A percentile compares a stretch with the other conserved stretches of the same genome.
Conservation (phyloP, 2,329 filamentous ascomycete genomes). For the Colletotrichum musicola region DNA sequence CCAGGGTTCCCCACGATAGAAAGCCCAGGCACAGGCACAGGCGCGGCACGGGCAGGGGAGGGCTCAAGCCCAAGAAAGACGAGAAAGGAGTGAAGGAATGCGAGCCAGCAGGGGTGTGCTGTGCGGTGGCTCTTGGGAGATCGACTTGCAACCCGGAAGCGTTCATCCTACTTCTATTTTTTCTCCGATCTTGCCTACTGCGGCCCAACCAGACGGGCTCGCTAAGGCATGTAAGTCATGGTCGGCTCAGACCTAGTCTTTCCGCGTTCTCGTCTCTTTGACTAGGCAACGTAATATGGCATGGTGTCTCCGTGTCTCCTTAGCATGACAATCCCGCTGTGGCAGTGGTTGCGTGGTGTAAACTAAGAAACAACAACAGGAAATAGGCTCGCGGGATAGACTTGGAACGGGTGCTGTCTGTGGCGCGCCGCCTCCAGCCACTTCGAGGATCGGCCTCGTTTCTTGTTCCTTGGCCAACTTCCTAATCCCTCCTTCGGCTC, state of each 20-base stretch:
- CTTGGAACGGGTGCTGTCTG: slow-evolving; percentile 21
- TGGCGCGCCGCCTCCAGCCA: slow-evolving; percentile 12
- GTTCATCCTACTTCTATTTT: slow-evolving; percentile 31
- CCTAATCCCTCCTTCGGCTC: not conserved
- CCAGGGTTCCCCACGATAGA: slow-evolving; percentile 2
- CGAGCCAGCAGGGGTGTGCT: too few relatives aligned
- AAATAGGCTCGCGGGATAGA: not conserved
- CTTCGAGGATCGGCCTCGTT: not conserved
- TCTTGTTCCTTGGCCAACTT: slow-evolving; percentile 3
- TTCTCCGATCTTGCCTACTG: not conserved
- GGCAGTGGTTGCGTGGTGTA: too few relatives aligned
- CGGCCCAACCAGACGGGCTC: slow-evolving; percentile 7
- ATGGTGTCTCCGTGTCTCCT: not conserved
- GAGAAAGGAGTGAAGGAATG: slow-evolving; percentile 5
- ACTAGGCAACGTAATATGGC: not conserved
- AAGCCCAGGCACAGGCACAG: not conserved
- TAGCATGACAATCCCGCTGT: not conserved
- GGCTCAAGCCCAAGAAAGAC: too few relatives aligned
- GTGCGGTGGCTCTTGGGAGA: not conserved
- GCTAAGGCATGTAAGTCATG: slow-evolving; percentile 29
- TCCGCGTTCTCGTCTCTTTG: slow-evolving; percentile 9
- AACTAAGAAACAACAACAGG: not conserved
- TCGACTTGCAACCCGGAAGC: slow-evolving; percentile 10
- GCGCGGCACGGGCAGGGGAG: too few relatives aligned
- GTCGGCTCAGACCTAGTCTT: slow-evolving; percentile 4